Base-by-base conservation (phyloP, 1,284 basidiomycete genomes). In the Fomitopsis betulina region DNA sequence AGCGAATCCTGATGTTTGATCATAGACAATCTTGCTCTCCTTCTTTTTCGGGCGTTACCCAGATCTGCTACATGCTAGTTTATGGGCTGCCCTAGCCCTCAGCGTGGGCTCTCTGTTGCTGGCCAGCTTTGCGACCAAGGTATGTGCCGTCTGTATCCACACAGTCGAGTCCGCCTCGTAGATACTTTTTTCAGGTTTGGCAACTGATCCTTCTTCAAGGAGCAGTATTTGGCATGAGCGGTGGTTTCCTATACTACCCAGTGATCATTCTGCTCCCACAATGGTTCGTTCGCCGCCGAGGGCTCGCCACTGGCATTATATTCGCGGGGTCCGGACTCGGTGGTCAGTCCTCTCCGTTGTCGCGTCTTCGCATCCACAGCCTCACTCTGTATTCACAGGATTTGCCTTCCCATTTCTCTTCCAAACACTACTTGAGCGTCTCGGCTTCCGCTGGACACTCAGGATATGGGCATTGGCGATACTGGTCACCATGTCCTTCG, bases 271-370 rank as follows among this genome's bases (percentile, higher is more conserved):
- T 66, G 37, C 61, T 68, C 13, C 57, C 65, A 17, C 59, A 61
- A 38, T 63, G 63, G 61, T 65, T 65, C 45, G 59, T 63, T 10
- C 56, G 61, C 40, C 63, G 64, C 33, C 60, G 67, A 0, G 67
- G 67, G 17, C 62, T 69, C 19, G 67, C 69, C 3, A 62, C 64
- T 3, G 66, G 67, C 3, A 67, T 68, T 39, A 67, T 70, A 56
- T 69, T 69, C 54, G 67, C 68, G 1, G 67, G 69, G 2, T 65
- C 67, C 5, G 67, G 68, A 39, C 59, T 68, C 5, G 67, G 67
- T 12, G 65, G 68, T 64, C 27, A 55, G 61, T 30, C 27, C 27
- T 30, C 27, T 30, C 8, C 27, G 27, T 3, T 2, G 27, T 30
- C 27, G 27, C 27, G 5, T 30, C 27, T 30, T 8, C 27, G 27